Percentiles rank a stretch among this genome's conserved stretches.
phyloP scores from a whole-genome alignment of 2,329 filamentous ascomycete genomes.

The Acephala macrosclerotiorum region DNA sequence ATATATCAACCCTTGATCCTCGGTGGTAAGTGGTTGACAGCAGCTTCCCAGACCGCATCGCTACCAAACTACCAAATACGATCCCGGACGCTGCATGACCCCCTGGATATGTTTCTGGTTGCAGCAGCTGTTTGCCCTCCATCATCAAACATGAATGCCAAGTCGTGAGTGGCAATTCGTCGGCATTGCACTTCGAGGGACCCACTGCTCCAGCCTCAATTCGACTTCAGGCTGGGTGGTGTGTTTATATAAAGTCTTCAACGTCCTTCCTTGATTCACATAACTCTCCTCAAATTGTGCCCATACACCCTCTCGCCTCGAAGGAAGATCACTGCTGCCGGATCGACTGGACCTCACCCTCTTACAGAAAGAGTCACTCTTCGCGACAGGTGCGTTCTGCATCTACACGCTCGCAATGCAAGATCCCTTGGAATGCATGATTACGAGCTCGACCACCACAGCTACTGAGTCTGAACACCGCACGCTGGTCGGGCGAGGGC shows the following conservation, averaged over 20 bases:
- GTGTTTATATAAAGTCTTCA: conserved; percentile 6
- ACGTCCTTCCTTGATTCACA: neutral
- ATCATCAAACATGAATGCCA: neutral
- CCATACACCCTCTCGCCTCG: conserved; percentile 7
- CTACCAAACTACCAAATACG: neutral
- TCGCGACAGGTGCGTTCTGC: conserved; percentile 5
- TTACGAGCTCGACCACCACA: conserved; percentile 6
- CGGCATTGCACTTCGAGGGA: neutral
- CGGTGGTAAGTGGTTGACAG: neutral
- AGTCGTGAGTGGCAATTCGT: neutral
- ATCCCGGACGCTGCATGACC: neutral
- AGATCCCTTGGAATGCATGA: conserved; percentile 10
- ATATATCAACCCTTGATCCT: neutral
- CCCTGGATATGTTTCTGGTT: neutral
- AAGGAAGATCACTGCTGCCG: neutral
- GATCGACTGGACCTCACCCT: neutral
- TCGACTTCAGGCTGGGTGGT: neutral
- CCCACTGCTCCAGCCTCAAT: conserved; percentile 6
- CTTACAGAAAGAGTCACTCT: neutral
- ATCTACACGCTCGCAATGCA: conserved; percentile 11
- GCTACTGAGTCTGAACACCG: conserved; percentile 2
- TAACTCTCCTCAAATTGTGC: neutral
- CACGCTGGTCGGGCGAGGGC: conserved; percentile 8
- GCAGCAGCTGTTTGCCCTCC: neutral
- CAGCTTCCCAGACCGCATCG: neutral